phyloP scores from a whole-genome alignment of 495 filamentous ascomycete genomes.

The Lasiosphaeriaceae sp. region DNA sequence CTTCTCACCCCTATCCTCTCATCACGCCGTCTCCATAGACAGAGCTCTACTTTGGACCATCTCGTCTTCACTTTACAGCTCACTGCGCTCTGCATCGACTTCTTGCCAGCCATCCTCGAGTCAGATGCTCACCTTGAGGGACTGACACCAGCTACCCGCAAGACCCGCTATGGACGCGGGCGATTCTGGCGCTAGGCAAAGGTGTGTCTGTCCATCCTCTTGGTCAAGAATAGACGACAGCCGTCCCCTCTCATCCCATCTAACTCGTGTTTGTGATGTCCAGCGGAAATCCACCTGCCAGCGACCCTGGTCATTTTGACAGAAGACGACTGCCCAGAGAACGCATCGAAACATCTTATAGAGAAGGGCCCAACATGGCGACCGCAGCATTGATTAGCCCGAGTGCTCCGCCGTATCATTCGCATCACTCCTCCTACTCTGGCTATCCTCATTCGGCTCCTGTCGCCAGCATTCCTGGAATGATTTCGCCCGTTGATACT shows the following conservation, averaged over 20 bases:
- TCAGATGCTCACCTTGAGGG: constrained; percentile 16
- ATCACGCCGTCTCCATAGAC: no score
- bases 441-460: constrained; percentile 37
- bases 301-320: constrained; percentile 30
- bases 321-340: constrained; percentile 28
- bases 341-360: constrained; percentile 30
- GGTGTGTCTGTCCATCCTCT: constrained; percentile 24
- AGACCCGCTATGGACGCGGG: constrained; percentile 52
- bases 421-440: constrained; percentile 28
- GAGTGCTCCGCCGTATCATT: constrained; percentile 36
- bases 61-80: neutral
- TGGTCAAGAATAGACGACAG: neutral
- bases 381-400: constrained; percentile 45
- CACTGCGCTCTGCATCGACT: neutral
- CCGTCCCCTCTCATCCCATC: constrained; percentile 1
- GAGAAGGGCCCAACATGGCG: constrained; percentile 43
- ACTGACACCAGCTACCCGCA: constrained; percentile 6
- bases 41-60: no score
- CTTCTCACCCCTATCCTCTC: no score
- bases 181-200: constrained; percentile 46
- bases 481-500: constrained; percentile 44
- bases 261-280: constrained; percentile 9
- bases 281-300: constrained; percentile 31
- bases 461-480: constrained; percentile 33
- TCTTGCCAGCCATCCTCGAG: neutral